Base-by-base conservation (phyloP, 345 rosid genomes). In the Luvunga scandens region DNA sequence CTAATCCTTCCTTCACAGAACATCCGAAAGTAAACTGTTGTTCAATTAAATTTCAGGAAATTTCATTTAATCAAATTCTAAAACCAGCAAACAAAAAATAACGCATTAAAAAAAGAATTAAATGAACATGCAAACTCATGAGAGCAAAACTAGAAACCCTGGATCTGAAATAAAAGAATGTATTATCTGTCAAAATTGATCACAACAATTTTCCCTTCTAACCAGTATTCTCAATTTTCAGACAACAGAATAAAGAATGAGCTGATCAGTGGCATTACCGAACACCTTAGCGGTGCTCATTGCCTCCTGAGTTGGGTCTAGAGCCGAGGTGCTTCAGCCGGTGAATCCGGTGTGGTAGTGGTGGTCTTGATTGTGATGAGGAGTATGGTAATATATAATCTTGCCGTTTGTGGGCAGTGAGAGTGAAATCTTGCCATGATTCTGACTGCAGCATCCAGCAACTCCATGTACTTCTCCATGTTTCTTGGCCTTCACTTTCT, bases 321-420 rank as follows among this genome's bases (percentile, higher is more conserved):
- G 80, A 68, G 36, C 42, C 59, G 55, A 6, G 36, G 59, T 21
- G 16, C 33, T 65, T 3, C 66, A 8, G 38, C 57, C 31, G 55
- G 24, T 36, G 78, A 50, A 25, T 19, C 19, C 66, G 7, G 6
- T 59, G n/a, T 28, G 73, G 60, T 13, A 45, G 77, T 71, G 79
- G 81, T 59, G 83, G 73, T 53, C 61, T 30, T 75, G 81, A 8
- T 82, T 79, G 9, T 77, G 62, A 27, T 77, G 69, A 31, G 88
- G 31, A 70, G 94, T 92, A 42, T 87, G 94, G 76, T 90, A 87
- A 64, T 88, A 64, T 88, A 88, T 69, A 86, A 30, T 21, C 90
- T 88, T 7, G 88, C 90, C 1, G 94, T 90, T 18, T 88, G 92
- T 13, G 94, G 94, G 76, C 90, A 90, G 78, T 87, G 94, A 66